Evolutionary conservation across 495 filamentous ascomycete species (phyloP), one percentile per base, ranked within the genome.

Genomic region (Aspergillus asperescens): DNA sequence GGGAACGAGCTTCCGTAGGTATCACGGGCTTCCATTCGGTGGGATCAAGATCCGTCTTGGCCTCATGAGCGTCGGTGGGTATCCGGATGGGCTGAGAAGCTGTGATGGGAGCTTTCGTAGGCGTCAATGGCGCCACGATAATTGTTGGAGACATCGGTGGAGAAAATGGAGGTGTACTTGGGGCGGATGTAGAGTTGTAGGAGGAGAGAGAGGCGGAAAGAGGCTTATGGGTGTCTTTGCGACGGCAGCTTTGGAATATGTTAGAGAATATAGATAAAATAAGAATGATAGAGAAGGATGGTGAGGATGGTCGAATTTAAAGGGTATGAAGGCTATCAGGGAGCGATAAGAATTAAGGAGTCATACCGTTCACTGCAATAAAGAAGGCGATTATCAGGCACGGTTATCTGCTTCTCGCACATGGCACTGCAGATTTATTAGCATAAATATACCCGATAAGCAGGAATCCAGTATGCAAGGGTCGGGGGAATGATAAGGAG

Each of bases 331-430:
- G 37, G 38, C 28, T 38, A 39, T 40, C 24, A 41, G 39, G 32
- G 43, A 43, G n/a, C 7, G 32, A 16, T n/a, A 35, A 35, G 48
- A 39, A 51, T 57, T 48, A 42, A 61, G 50, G 46, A 43, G 20
- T 50, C 66, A 55, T 74, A 78, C 77, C 72, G 71, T 70, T 79
- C 76, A 56, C 76, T 78, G 64, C 77, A 80, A 58, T 80, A 80
- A 24, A 80, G 69, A 29, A 86, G 74, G 10, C 75, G 76, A 56
- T 79, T 78, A 63, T 81, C 77, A 31, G 85, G 86, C 29, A 80
- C 74, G 15, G 79, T 73, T 49, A 86, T 85, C 63, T 88, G 85
- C 62, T 79, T 80, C 55, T 83, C 79, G 66, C 84, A 89, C 62
- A 79, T 78, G 40, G 79, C 73, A 59, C 82, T 83, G 63, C 31